Evolutionary conservation across 768 basidiomycete genomes (phyloP).

Genomic region (Cystobasidium ongulense): DNA sequence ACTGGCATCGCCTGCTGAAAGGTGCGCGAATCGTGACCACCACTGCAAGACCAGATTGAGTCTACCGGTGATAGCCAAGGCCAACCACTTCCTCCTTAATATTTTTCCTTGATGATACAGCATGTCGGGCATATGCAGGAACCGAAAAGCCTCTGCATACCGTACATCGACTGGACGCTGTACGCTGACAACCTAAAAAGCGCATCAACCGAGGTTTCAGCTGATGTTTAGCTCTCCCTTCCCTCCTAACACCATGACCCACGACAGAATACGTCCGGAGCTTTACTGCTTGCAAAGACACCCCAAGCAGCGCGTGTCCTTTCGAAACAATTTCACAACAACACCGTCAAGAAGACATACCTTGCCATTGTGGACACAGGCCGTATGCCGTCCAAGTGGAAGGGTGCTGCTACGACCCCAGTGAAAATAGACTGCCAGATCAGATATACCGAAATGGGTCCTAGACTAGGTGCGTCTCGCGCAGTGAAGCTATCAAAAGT

Average conservation of each 20-base stretch:
- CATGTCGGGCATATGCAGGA: neutral
- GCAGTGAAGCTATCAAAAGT: neutral
- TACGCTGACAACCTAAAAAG: neutral
- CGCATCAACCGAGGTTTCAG: neutral
- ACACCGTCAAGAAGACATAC: constrained; percentile 1
- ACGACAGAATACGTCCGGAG: constrained; percentile 11
- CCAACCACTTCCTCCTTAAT: neutral
- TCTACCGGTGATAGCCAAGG: too few species aligned
- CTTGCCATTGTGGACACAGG: constrained; percentile 8
- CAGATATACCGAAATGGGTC: neutral
- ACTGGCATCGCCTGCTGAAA: constrained; percentile 1
- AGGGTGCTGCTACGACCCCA: neutral
- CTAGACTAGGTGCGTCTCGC: neutral
- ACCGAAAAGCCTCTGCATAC: neutral
- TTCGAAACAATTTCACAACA: neutral
- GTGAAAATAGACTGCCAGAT: neutral
- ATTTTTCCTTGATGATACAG: neutral
- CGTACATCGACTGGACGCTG: constrained; percentile 24
- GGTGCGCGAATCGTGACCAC: neutral
- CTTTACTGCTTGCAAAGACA: constrained; percentile 14
- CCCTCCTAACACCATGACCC: neutral
- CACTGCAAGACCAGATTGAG: too few species aligned
- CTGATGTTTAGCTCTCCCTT: neutral
- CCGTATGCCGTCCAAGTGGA: neutral
- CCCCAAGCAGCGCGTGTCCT: neutral